phyloP scores from a whole-genome alignment of 192 early-diverging fungal species.

The Backusella parvicylindrica region DNA sequence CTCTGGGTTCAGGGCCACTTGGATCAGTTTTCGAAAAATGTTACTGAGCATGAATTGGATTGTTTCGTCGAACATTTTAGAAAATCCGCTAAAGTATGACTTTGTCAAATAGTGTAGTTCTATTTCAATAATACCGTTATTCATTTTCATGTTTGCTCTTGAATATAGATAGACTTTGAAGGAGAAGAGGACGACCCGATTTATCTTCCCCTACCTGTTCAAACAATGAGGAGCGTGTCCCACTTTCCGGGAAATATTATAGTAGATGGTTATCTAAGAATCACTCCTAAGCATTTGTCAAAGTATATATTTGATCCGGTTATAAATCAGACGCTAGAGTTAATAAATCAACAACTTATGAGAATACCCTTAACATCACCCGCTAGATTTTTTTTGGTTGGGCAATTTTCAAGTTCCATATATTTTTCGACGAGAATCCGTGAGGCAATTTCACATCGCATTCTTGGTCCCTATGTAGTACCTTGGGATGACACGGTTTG shows the following conservation, averaged over 20 bases:
- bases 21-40: slow-evolving; percentile 13
- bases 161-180: slow-evolving; percentile 40
- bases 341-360: slow-evolving; percentile 37
- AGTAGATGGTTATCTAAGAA: neutral
- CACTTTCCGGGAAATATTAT: neutral
- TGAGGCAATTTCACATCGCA: slow-evolving; percentile 30
- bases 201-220: neutral
- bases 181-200: neutral
- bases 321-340: slow-evolving; percentile 26
- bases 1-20: slow-evolving; percentile 33
- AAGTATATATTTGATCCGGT: slow-evolving; percentile 27
- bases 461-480: slow-evolving; percentile 38
- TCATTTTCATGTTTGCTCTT: neutral
- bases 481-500: slow-evolving; percentile 27
- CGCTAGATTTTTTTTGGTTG: slow-evolving; percentile 38
- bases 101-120: neutral
- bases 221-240: neutral
- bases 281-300: neutral
- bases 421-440: slow-evolving; percentile 33
- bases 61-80: slow-evolving; percentile 40
- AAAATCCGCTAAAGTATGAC: slow-evolving; percentile 7
- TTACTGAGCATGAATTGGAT: neutral
- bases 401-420: slow-evolving; percentile 37
- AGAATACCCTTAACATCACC: slow-evolving; percentile 7
- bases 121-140: neutral